These are phyloP conservation scores for Seiridium unicorne DNA, from an alignment of 2,329 filamentous ascomycete species.

Conservation along the genomic window DNA sequence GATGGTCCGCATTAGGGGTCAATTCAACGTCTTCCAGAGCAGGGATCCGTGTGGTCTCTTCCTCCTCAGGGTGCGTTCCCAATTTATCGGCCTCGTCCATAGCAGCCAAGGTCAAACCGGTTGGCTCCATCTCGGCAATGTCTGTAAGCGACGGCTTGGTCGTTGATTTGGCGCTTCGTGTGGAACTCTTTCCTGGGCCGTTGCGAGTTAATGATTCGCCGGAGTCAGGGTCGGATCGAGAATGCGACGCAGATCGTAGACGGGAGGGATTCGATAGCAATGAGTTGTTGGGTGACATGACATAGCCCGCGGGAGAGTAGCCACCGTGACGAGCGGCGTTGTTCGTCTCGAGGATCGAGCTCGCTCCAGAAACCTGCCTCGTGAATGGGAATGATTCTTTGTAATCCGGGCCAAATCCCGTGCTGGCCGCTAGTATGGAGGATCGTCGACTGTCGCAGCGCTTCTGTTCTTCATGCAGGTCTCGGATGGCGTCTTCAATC, in stretches of 20 bases:
- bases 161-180: conserved; percentile 46
- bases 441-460: conserved; percentile 66
- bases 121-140: conserved; percentile 56
- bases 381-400: conserved; percentile 28
- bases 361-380: conserved; percentile 46
- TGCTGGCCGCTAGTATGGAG: conserved; percentile 54
- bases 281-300: conserved; percentile 67
- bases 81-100: conserved; percentile 53
- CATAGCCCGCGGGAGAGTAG: conserved; percentile 66
- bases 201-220: conserved; percentile 44
- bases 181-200: conserved; percentile 54
- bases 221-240: conserved; percentile 36
- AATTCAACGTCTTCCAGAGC: conserved; percentile 22
- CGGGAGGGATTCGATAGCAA: conserved; percentile 48
- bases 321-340: conserved; percentile 65
- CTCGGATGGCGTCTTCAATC: conserved; percentile 74
- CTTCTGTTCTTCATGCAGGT: conserved; percentile 70
- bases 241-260: conserved; percentile 53
- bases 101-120: conserved; percentile 47
- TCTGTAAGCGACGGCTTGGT: conserved; percentile 52
- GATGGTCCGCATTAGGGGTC: conserved; percentile 25
- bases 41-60: conserved; percentile 28
- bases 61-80: conserved; percentile 30
- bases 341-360: conserved; percentile 70
- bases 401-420: conserved; percentile 26